Evolutionary conservation across 352 stramenopile genomes (phyloP), one percentile per base, ranked within the genome.

Genomic region (Phytopythium litorale): DNA sequence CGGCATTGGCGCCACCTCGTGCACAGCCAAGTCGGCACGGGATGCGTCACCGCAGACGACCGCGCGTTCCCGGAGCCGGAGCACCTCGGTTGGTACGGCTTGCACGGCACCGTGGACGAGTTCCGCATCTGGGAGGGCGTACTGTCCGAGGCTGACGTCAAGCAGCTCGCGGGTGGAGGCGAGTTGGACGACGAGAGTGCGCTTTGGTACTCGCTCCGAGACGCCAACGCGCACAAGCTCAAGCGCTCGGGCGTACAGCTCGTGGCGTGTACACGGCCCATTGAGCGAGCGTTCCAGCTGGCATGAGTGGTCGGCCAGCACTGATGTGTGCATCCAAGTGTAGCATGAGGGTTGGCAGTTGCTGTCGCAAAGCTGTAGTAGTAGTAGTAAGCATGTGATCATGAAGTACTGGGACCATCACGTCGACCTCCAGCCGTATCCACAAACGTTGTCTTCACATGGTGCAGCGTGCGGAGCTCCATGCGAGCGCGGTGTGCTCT

Each of bases 71-170:
- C 74, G 7, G 54, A 69, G 19, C 37, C 49, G 38, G 56, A 63
- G 13, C 73, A 68, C 45, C 62, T 67, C 13, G 76, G 71, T 7
- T 83, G 72, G 70, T 83, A 83, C 54, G 74, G 65, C 9, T 80
- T 86, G 49, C 64, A 78, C 32, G 76, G 74, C 3, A 30, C 68
- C 19, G 61, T 83, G n/a, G 63, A 80, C 37, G 72, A 81, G 48
- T 69, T 75, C 42, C 60, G 64, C 3, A 64, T 71, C 35, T 71
- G 59, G 32, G 42, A 35, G n/a, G 53, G 52, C 2, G 61, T 61
- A 37, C 37, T 72, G 25, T 33, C 51, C 9, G 23, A 33, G 15
- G 21, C 56, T 0, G 60, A 67, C 13, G 52, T 67, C 1, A 33
- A 48, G 16, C 45, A 72, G 38, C 49, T 69, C 2, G 58, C 66